Evolutionary conservation across 805 yeast species (phyloP), one percentile per base, ranked within the genome.

Genomic region (Metschnikowia similis): DNA sequence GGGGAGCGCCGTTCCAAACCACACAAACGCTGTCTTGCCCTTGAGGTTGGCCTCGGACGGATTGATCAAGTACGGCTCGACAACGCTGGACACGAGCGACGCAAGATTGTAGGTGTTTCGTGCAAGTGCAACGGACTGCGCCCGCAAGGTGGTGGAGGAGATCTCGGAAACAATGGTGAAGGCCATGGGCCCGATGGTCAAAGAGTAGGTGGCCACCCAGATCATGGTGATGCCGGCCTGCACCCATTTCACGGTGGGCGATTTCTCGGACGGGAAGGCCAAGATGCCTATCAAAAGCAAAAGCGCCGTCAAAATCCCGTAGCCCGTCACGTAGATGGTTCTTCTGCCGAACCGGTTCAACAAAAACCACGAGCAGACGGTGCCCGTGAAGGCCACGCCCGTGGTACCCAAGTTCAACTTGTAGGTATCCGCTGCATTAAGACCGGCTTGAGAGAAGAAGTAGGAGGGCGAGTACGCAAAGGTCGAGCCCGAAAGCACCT

Each of bases 151-250:
- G 8, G 54, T 51, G 34, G 52, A 35, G 8, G 54, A 51, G 16
- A 49, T 48, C 30, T 51, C 54, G n/a, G 48, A 35, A 21, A 42
- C 52, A 29, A 51, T 44, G 14, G 54, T 51, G 28, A 51, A 51
- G 6, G 52, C 54, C 52, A 51, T 35, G 4, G 54, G 54, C 17
- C 54, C 54, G 31, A 49, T 49, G 31, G 50, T 41, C 42, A 37
- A 13, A 3, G 52, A 46, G 47, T 49, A 49, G 8, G 52, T 49
- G 26, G 47, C 54, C 10, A 45, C 52, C 54, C 54, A 51, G 6
- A 37, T 13, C 47, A 51, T 45, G 8, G 62, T 57, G 16, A 62
- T 37, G 21, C 54, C 65, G n/a, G 64, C 57, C 48, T 60, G 65
- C 6, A 57, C 62, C 66, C 66, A 63, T 41, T 54, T 55, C 14